A percentile compares a stretch with the other conserved stretches of the same genome.
These are phyloP conservation scores for Candolleomyces eurysporus DNA, from an alignment of 768 basidiomycete species.

Conservation along the genomic window DNA sequence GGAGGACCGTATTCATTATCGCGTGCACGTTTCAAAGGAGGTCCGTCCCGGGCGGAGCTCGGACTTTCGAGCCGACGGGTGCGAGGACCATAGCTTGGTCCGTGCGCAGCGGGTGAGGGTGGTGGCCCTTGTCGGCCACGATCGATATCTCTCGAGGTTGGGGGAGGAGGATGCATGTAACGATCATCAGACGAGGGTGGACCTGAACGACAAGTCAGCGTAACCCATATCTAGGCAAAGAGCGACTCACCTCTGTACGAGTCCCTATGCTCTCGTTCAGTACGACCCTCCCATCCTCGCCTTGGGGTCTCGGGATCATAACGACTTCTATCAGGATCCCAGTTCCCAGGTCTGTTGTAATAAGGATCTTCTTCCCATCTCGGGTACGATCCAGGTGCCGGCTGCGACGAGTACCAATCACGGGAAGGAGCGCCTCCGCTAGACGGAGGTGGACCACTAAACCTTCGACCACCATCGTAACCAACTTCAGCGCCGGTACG, in stretches of 20 bases:
- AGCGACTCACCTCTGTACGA: constrained; percentile 3
- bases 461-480: constrained; percentile 7
- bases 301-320: constrained; percentile 36
- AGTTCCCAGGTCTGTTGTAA: constrained; percentile 18
- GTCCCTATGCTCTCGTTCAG: constrained; percentile 27
- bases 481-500: constrained; percentile 27
- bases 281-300: constrained; percentile 39
- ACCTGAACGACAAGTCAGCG: constrained; percentile 1
- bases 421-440: constrained; percentile 26
- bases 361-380: constrained; percentile 8
- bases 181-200: constrained; percentile 8
- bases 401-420: constrained; percentile 32
- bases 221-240: neutral
- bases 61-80: constrained; percentile 43
- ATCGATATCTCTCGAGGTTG: constrained; percentile 16
- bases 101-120: constrained; percentile 14
- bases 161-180: constrained; percentile 13
- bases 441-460: constrained; percentile 19
- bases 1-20: constrained; percentile 36
- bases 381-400: constrained; percentile 11
- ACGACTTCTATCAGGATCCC: constrained; percentile 15
- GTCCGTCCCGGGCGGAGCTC: constrained; percentile 44
- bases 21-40: constrained; percentile 43
- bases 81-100: constrained; percentile 30
- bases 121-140: constrained; percentile 17